A percentile compares a stretch with the other conserved stretches of the same genome.
phyloP scores from a whole-genome alignment of 2,329 filamentous ascomycete genomes.

The Paecilomyces formosus region DNA sequence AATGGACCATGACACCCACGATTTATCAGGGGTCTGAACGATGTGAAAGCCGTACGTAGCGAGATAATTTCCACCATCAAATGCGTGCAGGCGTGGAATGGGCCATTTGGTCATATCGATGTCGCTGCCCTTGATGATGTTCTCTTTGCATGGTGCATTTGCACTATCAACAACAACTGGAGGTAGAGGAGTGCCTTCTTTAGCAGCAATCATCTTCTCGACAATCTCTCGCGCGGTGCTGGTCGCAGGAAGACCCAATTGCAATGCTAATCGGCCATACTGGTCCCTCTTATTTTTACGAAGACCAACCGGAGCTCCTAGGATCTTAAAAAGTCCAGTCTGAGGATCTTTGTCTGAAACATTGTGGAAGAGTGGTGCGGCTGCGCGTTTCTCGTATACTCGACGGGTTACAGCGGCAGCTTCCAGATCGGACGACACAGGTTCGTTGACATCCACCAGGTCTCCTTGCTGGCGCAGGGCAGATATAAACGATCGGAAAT shows the following conservation, averaged over 20 bases:
- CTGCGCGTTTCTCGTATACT: constrained; percentile 6
- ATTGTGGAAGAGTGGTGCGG: constrained; percentile 5
- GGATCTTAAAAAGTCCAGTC: constrained; percentile 6
- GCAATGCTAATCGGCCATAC: constrained; percentile 10
- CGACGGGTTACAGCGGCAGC: constrained; percentile 7
- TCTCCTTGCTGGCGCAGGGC: constrained; percentile 4
- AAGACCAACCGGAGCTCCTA: constrained; percentile 7
- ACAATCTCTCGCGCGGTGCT: constrained; percentile 10
- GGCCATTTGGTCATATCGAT: constrained; percentile 3
- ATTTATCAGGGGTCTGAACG: constrained; percentile 12
- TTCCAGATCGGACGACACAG: constrained; percentile 8
- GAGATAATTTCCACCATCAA: constrained; percentile 12
- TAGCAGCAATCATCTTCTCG: constrained; percentile 7
- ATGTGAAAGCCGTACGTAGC: constrained; percentile 13
- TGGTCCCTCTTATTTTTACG: not conserved
- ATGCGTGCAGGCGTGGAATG: constrained; percentile 6
- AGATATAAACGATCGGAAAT: not conserved
- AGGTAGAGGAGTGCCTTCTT: constrained; percentile 6
- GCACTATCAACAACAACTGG: constrained; percentile 6
- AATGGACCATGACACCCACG: constrained; percentile 14
- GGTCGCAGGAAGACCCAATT: constrained; percentile 7
- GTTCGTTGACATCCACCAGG: constrained; percentile 6
- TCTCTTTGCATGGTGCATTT: constrained; percentile 10
- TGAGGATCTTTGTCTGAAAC: not conserved
- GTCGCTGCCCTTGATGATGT: constrained; percentile 10